Evolutionary conservation across 192 early-diverging fungal species (phyloP), one percentile per base, ranked within the genome.

Genomic region (Neocallimastix lanati): DNA sequence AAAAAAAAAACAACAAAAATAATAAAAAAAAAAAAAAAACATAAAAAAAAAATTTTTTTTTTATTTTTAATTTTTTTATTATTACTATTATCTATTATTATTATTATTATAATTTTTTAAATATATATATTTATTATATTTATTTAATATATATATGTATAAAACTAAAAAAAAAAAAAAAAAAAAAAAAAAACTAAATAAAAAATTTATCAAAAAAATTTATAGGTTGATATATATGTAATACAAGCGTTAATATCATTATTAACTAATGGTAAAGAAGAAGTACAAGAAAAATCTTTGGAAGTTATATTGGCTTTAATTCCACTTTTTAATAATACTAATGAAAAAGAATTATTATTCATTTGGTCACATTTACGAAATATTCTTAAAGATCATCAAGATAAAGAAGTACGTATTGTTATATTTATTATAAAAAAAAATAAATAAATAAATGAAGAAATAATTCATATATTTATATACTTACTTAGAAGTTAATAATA

Each of bases 221-320:
- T 81, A 21, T 38, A 88, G 87, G 80, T 88, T 28, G 88, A 89
- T 81, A 82, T 85, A 16, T 88, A 85, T 76, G 78, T 89, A 78
- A 88, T 90, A 82, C 88, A 90, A 84, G 82, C 83, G 2, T 38
- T 90, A n/a, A 82, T 89, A 14, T 88, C 89, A 30, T 79, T 87
- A 58, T 83, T 84, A 67, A n/a, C 9, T 21, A 67, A 67, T 67
- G 50, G 50, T 27, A 25, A 67, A 67, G 0, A 4, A 6, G 25
- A 7, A n/a, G 9, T 67, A 9, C 50, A 67, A 67, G 2, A 67
- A n/a, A 67, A 67, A n/a, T 4, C 50, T 9, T 67, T 67, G n/a
- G 50, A 67, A 3, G 25, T 67, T 67, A n/a, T 67, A n/a, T 67
- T 67, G 11, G 25, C 50, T 6, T 33, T 90, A 28, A 82, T 89